Percentiles rank a stretch among this genome's conserved stretches.
Conservation (phyloP, 2,329 filamentous ascomycete genomes). For the Cercospora sp. region DNA sequence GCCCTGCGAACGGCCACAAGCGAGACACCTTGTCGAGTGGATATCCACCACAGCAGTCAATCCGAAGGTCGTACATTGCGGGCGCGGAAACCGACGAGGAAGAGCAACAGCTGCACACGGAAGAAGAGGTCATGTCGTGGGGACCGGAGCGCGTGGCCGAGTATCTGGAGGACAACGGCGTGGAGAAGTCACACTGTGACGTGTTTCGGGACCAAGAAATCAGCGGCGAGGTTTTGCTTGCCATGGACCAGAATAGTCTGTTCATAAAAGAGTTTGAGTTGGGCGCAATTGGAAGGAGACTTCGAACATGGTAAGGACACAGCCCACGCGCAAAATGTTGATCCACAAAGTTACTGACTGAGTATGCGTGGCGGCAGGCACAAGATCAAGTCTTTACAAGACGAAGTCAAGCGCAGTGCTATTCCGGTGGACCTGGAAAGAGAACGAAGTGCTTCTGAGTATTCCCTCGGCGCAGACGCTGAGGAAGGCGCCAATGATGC, state of each 20-base stretch:
- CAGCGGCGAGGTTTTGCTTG: slow-evolving; percentile 84
- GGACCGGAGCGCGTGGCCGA: slow-evolving; percentile 79
- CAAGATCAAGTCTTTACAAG: slow-evolving; percentile 88
- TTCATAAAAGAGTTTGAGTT: slow-evolving; percentile 96
- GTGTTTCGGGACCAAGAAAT: slow-evolving; percentile 97
- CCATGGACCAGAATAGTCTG: slow-evolving; percentile 92
- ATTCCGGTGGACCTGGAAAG: slow-evolving; percentile 35
- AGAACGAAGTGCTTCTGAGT: slow-evolving; percentile 42
- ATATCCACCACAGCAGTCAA: slow-evolving; percentile 73
- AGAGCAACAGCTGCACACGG: slow-evolving; percentile 68
- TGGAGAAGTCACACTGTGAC: slow-evolving; percentile 87
- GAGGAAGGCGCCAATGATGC: slow-evolving; percentile 44
- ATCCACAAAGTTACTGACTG: not conserved
- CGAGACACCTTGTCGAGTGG: slow-evolving; percentile 66
- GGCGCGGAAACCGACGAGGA: slow-evolving; percentile 96
- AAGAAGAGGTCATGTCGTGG: slow-evolving; percentile 77
- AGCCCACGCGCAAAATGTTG: not conserved
- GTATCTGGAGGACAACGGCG: slow-evolving; percentile 79
- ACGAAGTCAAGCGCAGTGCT: slow-evolving; percentile 71
- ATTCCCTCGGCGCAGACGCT: slow-evolving; percentile 41
- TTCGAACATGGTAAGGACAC: slow-evolving; percentile 73
- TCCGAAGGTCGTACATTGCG: slow-evolving; percentile 84
- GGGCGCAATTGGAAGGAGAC: slow-evolving; percentile 80
- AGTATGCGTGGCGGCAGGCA: slow-evolving; percentile 48
- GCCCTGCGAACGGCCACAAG: slow-evolving; percentile 43